Base-by-base conservation (phyloP, 2,329 filamentous ascomycete species). In the Pyrenochaeta sp. region DNA sequence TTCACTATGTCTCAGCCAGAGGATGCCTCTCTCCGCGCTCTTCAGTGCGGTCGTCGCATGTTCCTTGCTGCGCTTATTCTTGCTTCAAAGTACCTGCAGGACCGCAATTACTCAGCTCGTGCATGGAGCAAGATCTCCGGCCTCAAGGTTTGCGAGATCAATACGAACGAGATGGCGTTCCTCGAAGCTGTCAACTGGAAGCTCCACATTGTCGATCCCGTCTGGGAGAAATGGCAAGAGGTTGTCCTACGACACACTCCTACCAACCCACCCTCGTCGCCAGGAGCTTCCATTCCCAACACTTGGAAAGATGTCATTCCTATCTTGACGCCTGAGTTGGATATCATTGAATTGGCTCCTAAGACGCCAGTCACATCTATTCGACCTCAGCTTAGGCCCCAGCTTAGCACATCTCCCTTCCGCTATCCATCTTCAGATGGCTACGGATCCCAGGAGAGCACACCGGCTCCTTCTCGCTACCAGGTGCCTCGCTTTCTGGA, bases 101-200 rank as follows among this genome's bases (percentile, higher is more conserved):
- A 99, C 77, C 90, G 94, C 68, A 99, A 98, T 80, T 99, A 96
- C 80, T 98, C 95, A 13, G 93, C 95, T 48, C 90, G 94, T 54
- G 95, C 95, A 42, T 99, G 95, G 95, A 98, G 94, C 79, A 98
- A 97, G 83, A 99, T 99, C 69, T 98, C 95, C 19, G 95, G 95
- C n/a, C 84, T 99, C 56, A 92, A 91, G 75, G 93, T 93, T 3
- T 83, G 87, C 55, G 95, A 99, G 80, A 98, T 99, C 79, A 98
- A 98, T 79, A 90, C 93, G 73, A 98, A 98, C 77, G 95, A 99
- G 81, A 90, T 96, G 77, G 89, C 91, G 19, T 99, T 98, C 76
- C 85, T 99, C 46, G 82, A 90, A 60, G 91, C 93, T 45, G 92
- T 99, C 62, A 90, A 92, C 77, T 99, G 94, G 93, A 92, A 93